Evolutionary conservation across 345 rosid species (phyloP).

Genomic region (Citrus sinensis): DVS_A1.0 CM039161.1:20745001-20745500

Average conservation of each 20-base stretch:
- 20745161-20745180: background rate
- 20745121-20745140: background rate
- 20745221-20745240: background rate
- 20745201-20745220: background rate
- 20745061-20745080: background rate
- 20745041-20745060: background rate
- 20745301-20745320: conserved; percentile 16
- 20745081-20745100: background rate
- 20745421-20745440: too few species aligned
- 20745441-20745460: too few species aligned
- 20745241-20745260: conserved; percentile 14
- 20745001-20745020: too few species aligned
- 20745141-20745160: background rate
- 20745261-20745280: conserved; percentile 1
- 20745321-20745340: background rate
- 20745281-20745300: conserved; percentile 2
- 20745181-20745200: background rate
- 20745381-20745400: too few species aligned
- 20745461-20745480: too few species aligned
- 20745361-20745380: background rate
- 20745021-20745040: too few species aligned
- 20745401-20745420: too few species aligned
- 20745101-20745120: background rate
- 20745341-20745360: conserved; percentile 4
- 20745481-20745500: too few species aligned